Conservation (phyloP, 768 basidiomycete species). For the Leccinum ochraceum region DNA sequence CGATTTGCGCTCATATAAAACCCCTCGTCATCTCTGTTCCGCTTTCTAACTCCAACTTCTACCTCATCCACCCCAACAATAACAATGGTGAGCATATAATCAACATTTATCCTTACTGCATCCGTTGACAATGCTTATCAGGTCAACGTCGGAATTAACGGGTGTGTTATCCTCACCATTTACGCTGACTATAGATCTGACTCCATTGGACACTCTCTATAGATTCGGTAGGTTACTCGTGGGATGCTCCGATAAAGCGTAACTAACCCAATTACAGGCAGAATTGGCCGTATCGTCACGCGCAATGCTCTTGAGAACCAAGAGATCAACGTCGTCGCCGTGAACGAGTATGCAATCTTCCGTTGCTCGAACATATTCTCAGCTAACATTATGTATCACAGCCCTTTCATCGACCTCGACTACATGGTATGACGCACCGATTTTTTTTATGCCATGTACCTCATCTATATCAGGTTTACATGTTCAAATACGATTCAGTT, state of each 20-base stretch:
- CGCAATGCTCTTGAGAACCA: conserved; percentile 84
- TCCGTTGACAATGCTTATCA: conserved; percentile 17
- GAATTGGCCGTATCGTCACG: conserved; percentile 98
- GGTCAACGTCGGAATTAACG: conserved; percentile 96
- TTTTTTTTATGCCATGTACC: background rate
- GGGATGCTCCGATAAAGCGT: background rate
- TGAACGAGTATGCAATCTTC: conserved; percentile 78
- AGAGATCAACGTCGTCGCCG: conserved; percentile 83
- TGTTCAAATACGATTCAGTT: conserved; percentile 97
- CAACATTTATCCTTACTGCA: background rate
- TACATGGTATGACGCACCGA: conserved; percentile 75
- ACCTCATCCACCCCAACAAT: conserved; percentile 9
- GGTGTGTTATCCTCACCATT: conserved; percentile 51
- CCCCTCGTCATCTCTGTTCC: conserved; percentile 4
- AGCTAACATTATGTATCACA: conserved; percentile 31
- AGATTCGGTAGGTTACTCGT: conserved; percentile 66
- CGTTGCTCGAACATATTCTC: background rate
- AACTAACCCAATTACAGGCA: conserved; percentile 53
- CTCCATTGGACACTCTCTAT: conserved; percentile 10
- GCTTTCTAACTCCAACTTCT: conserved; percentile 5
- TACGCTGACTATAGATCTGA: conserved; percentile 14
- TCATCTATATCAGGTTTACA: conserved; percentile 69
- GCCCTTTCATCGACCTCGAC: conserved; percentile 94
- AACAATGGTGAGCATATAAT: conserved; percentile 28
- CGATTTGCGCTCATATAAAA: conserved; percentile 28